Base-by-base conservation (phyloP, 805 yeast genomes). In the Debaryomyces prosopidis region DNA sequence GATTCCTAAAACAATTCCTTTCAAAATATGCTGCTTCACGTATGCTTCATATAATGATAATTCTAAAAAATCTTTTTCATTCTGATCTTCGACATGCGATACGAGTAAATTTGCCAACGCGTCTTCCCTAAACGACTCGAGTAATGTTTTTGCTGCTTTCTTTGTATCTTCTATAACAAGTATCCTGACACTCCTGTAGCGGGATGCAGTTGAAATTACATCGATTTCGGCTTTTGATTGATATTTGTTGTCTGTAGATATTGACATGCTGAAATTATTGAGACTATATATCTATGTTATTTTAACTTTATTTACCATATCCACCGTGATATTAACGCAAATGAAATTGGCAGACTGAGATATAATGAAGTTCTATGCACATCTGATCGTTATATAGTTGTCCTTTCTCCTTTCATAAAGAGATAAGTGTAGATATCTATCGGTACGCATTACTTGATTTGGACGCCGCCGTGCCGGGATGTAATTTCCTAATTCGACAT, bases 1-100 rank as follows among this genome's bases (percentile, higher is more conserved):
- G 30, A 79, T 65, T 4, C 76, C 84, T 19, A 79, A 56, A 23
- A 72, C 78, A 30, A 79, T 40, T 1, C 85, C 85, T 39, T 74
- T 71, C 44, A 67, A 51, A 34, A 80, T 70, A 52, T 77, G 82
- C 39, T 80, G 78, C 38, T 64, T 65, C 35, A 77, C 66, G 57
- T 79, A 80, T 2, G 81, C 73, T 51, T 76, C 81, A 49, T 76
- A 80, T 30, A 79, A 62, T 19, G 65, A 65, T 16, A 67, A 43
- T 49, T 76, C 80, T 44, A 60, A 59, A 11, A 46, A 39, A 14
- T 50, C 51, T 28, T 55, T 53, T 32, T 44, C 43, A 18, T 45
- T 51, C 8, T 43, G 50, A 39, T 51, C 56, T 4, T 52, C 40
- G 20, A 66, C 44, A 46, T 69, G 73, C 37, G 55, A 45, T 3